Evolutionary conservation across 805 yeast species (phyloP), one percentile per base, ranked within the genome.

Genomic region (Hanseniaspora guilliermondii): DNA sequence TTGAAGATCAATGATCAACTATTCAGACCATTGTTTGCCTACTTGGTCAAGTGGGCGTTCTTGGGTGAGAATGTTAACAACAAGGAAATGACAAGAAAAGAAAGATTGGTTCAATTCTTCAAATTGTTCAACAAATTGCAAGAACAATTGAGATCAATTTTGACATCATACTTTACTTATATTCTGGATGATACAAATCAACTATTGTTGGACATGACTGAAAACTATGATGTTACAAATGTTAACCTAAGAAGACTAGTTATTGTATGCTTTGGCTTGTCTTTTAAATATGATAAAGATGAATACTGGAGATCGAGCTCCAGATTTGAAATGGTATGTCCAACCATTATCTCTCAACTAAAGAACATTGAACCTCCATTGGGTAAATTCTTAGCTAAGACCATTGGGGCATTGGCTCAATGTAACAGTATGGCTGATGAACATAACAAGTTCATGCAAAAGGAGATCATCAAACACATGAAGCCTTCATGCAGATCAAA

Each of bases 281-380:
- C 96, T 1, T 88, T 93, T 73, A 85, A 82, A 62, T 83, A 81
- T 63, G 97, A 91, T 64, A 86, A 83, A 64, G 95, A 85, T 61
- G 98, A 93, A 63, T 93, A 86, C 71, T 93, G 99, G 99, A 83
- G 85, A 56, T 80, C 87, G 45, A 83, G 83, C 52, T 78, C 87
- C 25, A 79, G 98, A 65, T 93, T 87, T 65, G 94, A 85, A 39
- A 69, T 79, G 50, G 75, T 88, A 25, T 76, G 82, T 16, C 74
- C 68, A 38, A 76, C 84, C 3, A 73, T 93, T 58, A 70, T 85
- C 56, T 70, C 69, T 24, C 96, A 88, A 71, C 71, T 89, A 58
- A 62, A 70, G 6, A 78, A 75, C 61, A 76, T 87, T 57, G 95
- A 87, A 61, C 82, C 80, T 59, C 68, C 78, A 14, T 78, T 87